A percentile compares a stretch with the other conserved stretches of the same genome.
These are phyloP conservation scores for Fusarium mangiferae DNA, from an alignment of 2,329 filamentous ascomycete genomes.

Conservation along the genomic window DNA sequence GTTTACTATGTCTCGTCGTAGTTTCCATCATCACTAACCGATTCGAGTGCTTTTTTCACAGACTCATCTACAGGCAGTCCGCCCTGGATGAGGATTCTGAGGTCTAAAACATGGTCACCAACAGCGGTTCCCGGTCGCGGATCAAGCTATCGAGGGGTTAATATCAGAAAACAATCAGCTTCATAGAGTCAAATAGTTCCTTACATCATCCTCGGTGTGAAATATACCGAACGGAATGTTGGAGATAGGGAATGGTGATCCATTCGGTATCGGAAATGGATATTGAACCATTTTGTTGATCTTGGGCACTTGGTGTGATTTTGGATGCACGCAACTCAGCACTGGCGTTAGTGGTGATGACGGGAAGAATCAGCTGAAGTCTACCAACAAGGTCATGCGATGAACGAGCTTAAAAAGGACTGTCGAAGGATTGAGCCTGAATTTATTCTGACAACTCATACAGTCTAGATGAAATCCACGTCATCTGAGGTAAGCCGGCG, in stretches of 20 bases:
- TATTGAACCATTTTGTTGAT: background rate
- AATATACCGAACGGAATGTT: background rate
- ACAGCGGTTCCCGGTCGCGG: background rate
- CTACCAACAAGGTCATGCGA: background rate
- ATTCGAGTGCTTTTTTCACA: background rate
- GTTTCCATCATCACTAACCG: background rate
- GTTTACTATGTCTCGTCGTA: accelerated
- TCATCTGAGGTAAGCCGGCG: background rate
- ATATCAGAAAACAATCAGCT: background rate
- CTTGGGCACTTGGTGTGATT: too few relatives aligned
- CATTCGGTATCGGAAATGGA: background rate
- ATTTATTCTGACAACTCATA: too few relatives aligned
- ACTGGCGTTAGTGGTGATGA: background rate
- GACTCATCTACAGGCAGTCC: background rate
- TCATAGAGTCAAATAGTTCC: accelerated
- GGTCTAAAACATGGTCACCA: background rate
- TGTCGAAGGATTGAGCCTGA: background rate
- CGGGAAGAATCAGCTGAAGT: background rate
- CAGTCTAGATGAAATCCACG: too few relatives aligned
- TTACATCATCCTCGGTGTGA: background rate
- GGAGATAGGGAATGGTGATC: background rate
- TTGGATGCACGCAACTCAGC: too few relatives aligned
- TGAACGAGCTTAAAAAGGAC: accelerated
- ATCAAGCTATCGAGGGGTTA: background rate
- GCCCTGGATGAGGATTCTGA: background rate